A percentile compares a stretch with the other conserved stretches of the same genome.
phyloP scores from a whole-genome alignment of 306 rosid species.

The Prunus persica region DNA sequence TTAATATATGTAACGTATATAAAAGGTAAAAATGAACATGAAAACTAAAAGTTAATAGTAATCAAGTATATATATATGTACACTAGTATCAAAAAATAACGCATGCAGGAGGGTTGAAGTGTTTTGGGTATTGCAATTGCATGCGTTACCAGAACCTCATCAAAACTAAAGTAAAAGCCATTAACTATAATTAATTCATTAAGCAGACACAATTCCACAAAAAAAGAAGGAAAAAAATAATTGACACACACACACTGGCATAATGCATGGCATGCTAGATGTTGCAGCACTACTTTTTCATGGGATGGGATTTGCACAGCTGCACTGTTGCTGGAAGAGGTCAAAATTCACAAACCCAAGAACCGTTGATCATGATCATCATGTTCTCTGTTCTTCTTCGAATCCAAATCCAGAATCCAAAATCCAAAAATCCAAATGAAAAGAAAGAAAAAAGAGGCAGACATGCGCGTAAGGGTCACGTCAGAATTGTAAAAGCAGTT shows the following conservation, averaged over 20 bases:
- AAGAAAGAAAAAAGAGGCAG: neutral
- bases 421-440: slow-evolving; percentile 17
- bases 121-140: neutral
- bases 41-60: neutral
- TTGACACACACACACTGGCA: neutral
- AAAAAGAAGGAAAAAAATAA: neutral
- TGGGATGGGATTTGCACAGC: neutral
- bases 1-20: neutral
- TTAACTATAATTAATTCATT: neutral
- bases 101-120: neutral
- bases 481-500: slow-evolving; percentile 32
- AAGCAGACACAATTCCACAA: neutral
- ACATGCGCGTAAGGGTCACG: slow-evolving; percentile 53
- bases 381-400: slow-evolving; percentile 13
- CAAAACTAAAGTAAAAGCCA: neutral
- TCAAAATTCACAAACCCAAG: slow-evolving; percentile 15
- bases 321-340: neutral
- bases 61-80: neutral
- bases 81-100: neutral
- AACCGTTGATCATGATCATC: slow-evolving; percentile 8
- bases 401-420: neutral
- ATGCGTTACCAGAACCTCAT: neutral
- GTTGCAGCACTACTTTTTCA: slow-evolving; percentile 4
- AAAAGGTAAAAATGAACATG: neutral
- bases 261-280: slow-evolving; percentile 4